phyloP scores from a whole-genome alignment of 495 filamentous ascomycete species.

The Penicillium longicatenatum region DNA sequence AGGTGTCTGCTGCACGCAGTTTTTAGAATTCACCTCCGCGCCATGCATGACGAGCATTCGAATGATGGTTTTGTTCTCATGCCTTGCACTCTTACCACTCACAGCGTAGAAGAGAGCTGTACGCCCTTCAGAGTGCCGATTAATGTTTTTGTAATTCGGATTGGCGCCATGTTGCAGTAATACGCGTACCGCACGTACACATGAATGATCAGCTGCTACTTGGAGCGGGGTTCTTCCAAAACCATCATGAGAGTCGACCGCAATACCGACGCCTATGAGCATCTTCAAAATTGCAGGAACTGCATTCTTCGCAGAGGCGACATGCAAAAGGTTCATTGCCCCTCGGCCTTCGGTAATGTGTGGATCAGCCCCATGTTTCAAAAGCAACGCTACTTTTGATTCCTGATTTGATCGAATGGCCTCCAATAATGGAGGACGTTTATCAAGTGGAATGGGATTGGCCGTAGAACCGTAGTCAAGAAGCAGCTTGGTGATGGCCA shows the following conservation, averaged over 20 bases:
- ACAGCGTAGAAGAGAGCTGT: conserved; percentile 8
- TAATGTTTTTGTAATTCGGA: conserved; percentile 6
- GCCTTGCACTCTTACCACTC: neutral
- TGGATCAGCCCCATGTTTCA: conserved; percentile 8
- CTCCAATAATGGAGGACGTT: conserved; percentile 1
- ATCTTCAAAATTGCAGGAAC: conserved; percentile 4
- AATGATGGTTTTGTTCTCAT: conserved; percentile 12
- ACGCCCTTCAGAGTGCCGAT: neutral
- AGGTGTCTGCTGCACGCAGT: neutral
- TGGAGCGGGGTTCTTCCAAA: conserved; percentile 10
- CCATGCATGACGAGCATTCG: conserved; percentile 2
- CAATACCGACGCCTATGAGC: conserved; percentile 3
- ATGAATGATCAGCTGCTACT: conserved; percentile 9
- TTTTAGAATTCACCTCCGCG: neutral
- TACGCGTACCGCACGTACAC: conserved; percentile 4
- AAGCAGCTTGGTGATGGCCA: conserved; percentile 12
- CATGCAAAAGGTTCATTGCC: conserved; percentile 4
- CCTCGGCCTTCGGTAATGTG: neutral
- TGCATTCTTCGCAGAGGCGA: conserved; percentile 10
- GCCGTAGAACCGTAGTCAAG: conserved; percentile 3
- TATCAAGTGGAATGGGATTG: conserved; percentile 5
- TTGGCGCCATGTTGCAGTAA: conserved; percentile 5
- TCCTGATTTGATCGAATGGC: conserved; percentile 8
- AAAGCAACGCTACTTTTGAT: conserved; percentile 8
- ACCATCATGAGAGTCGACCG: conserved; percentile 7